Evolutionary conservation across 78 protist species (phyloP).

Genomic region (Emiliania huxleyi): DNA sequence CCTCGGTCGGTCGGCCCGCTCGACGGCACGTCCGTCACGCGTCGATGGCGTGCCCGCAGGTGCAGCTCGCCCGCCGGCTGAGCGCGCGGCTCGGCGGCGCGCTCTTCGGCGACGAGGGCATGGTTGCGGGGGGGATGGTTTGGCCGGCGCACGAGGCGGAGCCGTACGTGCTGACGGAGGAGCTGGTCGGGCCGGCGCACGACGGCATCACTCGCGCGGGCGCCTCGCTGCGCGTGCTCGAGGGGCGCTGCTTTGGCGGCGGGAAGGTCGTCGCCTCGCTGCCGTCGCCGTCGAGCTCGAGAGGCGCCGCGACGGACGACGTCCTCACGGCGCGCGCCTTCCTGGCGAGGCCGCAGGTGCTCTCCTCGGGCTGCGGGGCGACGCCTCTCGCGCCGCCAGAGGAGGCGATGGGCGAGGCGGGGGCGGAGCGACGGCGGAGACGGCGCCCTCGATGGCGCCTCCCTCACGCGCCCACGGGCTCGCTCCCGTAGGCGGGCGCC

Average conservation of each 20-base stretch:
- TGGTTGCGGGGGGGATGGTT: not conserved
- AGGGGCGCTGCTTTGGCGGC: not conserved
- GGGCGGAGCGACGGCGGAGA: not conserved
- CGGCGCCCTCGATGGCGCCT: no score
- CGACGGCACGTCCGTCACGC: no score
- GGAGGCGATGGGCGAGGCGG: not conserved
- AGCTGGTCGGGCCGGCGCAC: not conserved
- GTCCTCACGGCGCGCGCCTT: not conserved
- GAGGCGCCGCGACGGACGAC: not conserved
- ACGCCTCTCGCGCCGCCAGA: not conserved
- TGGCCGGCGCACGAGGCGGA: not conserved
- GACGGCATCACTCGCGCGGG: not conserved
- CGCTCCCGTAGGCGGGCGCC: no score
- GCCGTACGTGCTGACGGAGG: not conserved
- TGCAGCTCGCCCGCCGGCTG: not conserved
- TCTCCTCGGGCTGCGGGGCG: not conserved
- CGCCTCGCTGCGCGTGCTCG: not conserved
- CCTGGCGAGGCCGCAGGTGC: not conserved
- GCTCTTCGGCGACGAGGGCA: not conserved
- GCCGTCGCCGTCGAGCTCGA: no score
- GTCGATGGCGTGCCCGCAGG: no score
- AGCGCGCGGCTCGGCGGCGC: not conserved
- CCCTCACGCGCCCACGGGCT: no score
- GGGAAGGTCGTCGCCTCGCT: no score
- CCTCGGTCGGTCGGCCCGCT: no score